Conservation (phyloP, 1,284 basidiomycete genomes). For the Malassezia brasiliensis region DNA sequence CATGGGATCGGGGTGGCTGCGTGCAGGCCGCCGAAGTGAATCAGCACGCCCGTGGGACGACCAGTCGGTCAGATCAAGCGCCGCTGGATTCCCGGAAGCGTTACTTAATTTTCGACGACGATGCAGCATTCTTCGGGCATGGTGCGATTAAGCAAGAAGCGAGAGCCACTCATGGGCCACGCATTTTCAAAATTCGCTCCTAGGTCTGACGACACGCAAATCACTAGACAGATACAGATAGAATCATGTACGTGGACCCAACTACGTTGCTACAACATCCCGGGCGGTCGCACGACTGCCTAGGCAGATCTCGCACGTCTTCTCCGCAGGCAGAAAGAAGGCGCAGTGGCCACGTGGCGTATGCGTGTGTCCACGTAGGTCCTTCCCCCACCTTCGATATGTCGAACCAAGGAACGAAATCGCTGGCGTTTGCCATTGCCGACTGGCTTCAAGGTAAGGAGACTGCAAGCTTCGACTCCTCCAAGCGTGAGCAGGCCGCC, state of each 20-base stretch:
- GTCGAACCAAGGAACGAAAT: constrained; percentile 14
- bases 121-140: background rate
- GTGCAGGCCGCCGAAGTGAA: background rate
- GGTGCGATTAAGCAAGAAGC: background rate
- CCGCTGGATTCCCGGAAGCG: background rate
- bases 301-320: too few species aligned
- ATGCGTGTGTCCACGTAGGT: too few species aligned
- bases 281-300: too few species aligned
- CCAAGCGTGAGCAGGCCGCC: constrained; percentile 28
- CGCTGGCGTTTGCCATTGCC: constrained; percentile 36
- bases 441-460: constrained; percentile 31
- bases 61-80: background rate
- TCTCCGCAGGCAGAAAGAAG: too few species aligned
- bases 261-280: too few species aligned
- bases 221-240: too few species aligned
- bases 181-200: too few species aligned
- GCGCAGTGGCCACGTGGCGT: background rate
- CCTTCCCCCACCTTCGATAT: background rate
- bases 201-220: too few species aligned
- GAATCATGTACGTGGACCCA: too few species aligned
- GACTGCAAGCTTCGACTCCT: constrained; percentile 19
- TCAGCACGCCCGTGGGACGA: background rate
- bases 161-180: too few species aligned
- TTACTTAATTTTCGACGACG: background rate
- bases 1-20: background rate